phyloP scores from a whole-genome alignment of 139 green algal genomes.

The Closterium sp. region DNA sequence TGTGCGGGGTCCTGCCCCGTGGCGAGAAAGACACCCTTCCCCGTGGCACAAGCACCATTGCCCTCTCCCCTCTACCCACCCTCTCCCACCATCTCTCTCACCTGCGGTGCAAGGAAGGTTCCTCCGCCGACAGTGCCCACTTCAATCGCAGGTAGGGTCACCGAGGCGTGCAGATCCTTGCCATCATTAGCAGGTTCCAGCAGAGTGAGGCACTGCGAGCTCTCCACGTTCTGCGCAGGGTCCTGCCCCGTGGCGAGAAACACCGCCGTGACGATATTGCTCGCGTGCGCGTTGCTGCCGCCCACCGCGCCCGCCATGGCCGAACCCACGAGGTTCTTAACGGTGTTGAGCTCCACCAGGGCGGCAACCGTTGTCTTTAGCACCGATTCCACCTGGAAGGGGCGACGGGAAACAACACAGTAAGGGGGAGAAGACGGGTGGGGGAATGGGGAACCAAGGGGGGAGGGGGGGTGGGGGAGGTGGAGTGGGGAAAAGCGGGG shows the following conservation, averaged over 20 bases:
- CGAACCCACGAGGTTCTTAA: constrained; percentile 50
- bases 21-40: constrained; percentile 47
- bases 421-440: neutral
- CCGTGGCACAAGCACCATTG: no score
- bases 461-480: neutral
- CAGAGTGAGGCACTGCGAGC: constrained; percentile 45
- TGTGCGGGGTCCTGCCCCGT: constrained; percentile 50
- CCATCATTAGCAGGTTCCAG: constrained; percentile 40
- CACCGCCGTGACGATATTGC: constrained; percentile 50
- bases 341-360: constrained; percentile 44
- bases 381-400: constrained; percentile 12
- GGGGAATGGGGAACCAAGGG: neutral
- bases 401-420: neutral
- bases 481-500: neutral
- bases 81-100: no score
- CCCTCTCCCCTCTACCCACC: no score
- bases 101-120: constrained; percentile 37
- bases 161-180: constrained; percentile 35
- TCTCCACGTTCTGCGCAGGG: constrained; percentile 51
- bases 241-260: constrained; percentile 51
- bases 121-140: constrained; percentile 49
- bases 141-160: constrained; percentile 47
- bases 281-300: constrained; percentile 51
- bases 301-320: constrained; percentile 44
- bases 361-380: constrained; percentile 40